Base-by-base conservation (phyloP, 176 grass and related monocot species). In the Juncus inflexus region DNA sequence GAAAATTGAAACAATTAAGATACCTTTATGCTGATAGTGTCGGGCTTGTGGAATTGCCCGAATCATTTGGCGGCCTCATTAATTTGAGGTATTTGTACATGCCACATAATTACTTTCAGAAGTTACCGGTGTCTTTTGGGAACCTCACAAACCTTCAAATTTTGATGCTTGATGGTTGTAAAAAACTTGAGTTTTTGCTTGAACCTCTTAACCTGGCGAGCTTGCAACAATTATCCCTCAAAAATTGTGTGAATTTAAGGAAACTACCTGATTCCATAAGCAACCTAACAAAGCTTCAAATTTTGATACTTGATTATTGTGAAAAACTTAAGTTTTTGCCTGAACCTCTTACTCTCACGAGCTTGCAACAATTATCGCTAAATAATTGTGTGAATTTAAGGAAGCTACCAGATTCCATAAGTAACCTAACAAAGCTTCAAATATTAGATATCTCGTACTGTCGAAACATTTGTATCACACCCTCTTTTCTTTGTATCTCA, bases 1-100 rank as follows among this genome's bases (percentile, higher is more conserved):
- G 9, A 16, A 40, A 73, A 28, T 55, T 76, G 19, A 76, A 76
- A 40, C 73, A 76, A 15, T 4, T 76, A 28, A 76, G 47, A 6
- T 76, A 76, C 61, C 61, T 76, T 47, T 42, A 60, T 61, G 69
- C 39, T 73, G 39, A 52, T 47, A 3, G 55, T 35, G 13, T 72
- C 52, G 5, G 45, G 4, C 66, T 54, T 56, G 49, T 15, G 7
- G 54, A 5, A 4, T 69, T 69, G 37, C 66, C 66, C 9, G 66
- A 57, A 11, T 69, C 66, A 39, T 41, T 69, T 35, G 51, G 66
- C 15, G 55, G 55, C 51, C 64, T 67, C 43, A n/a, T 13, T 42
- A 67, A 52, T 37, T 67, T 67, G 45, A 50, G 52, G 38, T 50
- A 52, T 0, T n/a, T 67, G 9, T 50, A 67, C 43, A 7, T 67